phyloP scores from a whole-genome alignment of 139 green algal genomes.

The Zygnema circumcarinatum region DNA sequence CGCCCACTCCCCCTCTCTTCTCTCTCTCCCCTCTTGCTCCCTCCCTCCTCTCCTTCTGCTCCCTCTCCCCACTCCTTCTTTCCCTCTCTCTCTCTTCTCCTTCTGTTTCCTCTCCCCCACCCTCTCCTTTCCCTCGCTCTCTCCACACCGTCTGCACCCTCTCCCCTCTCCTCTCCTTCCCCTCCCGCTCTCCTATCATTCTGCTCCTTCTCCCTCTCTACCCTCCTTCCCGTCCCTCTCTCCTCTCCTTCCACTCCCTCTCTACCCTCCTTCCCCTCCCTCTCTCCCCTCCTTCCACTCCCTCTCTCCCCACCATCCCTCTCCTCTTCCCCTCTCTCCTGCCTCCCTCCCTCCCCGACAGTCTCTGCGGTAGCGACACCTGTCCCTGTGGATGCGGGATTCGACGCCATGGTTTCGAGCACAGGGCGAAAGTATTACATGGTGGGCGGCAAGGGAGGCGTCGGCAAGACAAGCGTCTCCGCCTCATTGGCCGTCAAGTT shows the following conservation, averaged over 20 bases:
- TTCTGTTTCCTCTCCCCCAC: too few relatives aligned
- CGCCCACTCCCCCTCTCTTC: too few relatives aligned
- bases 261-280: neutral
- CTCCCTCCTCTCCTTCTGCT: too few relatives aligned
- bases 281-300: neutral
- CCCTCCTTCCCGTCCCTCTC: neutral
- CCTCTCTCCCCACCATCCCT: neutral
- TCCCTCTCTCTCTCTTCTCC: too few relatives aligned
- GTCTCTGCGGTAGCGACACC: neutral
- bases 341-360: neutral
- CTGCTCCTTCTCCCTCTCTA: neutral
- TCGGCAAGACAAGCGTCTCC: slow-evolving; percentile 95
- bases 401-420: slow-evolving; percentile 47
- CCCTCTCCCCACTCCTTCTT: too few relatives aligned
- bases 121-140: too few relatives aligned
- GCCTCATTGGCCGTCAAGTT: slow-evolving; percentile 89
- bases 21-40: too few relatives aligned
- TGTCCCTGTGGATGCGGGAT: slow-evolving; percentile 14
- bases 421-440: slow-evolving; percentile 66
- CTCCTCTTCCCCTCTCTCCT: neutral
- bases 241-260: neutral
- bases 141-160: too few relatives aligned
- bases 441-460: slow-evolving; percentile 92
- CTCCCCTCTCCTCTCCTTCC: too few relatives aligned
- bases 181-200: neutral